Conservation (phyloP, 1,284 basidiomycete species). For the Singerocomus rubriflavus region DNA sequence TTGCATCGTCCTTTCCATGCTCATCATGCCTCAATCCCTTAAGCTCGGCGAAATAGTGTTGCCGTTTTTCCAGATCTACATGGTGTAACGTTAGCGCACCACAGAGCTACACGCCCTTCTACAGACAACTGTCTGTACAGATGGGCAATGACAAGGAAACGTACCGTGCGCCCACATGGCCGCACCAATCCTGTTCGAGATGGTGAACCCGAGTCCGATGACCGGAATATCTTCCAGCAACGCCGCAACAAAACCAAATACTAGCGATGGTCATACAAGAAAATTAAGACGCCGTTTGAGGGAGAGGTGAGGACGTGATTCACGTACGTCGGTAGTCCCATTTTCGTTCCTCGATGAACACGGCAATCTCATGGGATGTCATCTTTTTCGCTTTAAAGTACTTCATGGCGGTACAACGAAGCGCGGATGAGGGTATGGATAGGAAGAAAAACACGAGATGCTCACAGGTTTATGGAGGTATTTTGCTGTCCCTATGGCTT, state of each 20-base stretch:
- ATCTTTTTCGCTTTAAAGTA: constrained; percentile 84
- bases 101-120: too few species aligned
- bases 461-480: constrained; percentile 67
- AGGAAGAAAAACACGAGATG: background rate
- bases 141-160: constrained; percentile 18
- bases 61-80: constrained; percentile 73
- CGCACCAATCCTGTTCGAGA: constrained; percentile 84
- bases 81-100: background rate
- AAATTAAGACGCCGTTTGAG: background rate
- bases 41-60: constrained; percentile 55
- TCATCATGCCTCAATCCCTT: background rate
- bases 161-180: constrained; percentile 88
- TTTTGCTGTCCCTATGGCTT: constrained; percentile 65
- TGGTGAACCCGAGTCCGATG: constrained; percentile 72
- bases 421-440: background rate
- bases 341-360: constrained; percentile 83
- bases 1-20: background rate
- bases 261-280: constrained; percentile 36
- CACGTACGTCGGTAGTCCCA: constrained; percentile 76
- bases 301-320: background rate
- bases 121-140: background rate
- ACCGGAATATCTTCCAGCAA: constrained; percentile 78
- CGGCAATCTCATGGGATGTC: constrained; percentile 60
- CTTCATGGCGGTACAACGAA: constrained; percentile 33
- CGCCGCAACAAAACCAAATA: constrained; percentile 78